Percentiles rank a stretch among this genome's conserved stretches.
Evolutionary conservation across 495 filamentous ascomycete genomes (phyloP).

Genomic region (Aeminium ludgeri): DNA sequence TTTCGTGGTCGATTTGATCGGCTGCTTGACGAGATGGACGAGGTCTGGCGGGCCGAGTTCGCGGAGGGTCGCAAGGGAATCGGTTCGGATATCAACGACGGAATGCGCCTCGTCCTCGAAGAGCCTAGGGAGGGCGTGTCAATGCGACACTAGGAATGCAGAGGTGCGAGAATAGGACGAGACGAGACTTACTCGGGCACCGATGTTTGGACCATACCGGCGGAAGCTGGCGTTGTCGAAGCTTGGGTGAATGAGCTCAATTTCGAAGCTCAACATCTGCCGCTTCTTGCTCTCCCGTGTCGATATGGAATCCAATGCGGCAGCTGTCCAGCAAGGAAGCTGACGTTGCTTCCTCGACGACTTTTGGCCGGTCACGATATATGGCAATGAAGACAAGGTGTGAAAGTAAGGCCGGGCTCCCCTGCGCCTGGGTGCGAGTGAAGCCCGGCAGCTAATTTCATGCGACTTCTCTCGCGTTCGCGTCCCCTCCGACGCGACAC

Average conservation of each 20-base stretch:
- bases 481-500: too few relatives aligned
- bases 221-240: neutral
- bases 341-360: too few relatives aligned
- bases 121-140: slow-evolving; percentile 40
- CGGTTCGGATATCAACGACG: slow-evolving; percentile 76
- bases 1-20: slow-evolving; percentile 43
- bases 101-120: slow-evolving; percentile 80
- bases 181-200: slow-evolving; percentile 12
- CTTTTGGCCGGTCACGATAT: too few relatives aligned
- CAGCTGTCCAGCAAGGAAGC: too few relatives aligned
- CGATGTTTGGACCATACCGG: slow-evolving; percentile 11
- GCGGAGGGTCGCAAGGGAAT: slow-evolving; percentile 62
- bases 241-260: neutral
- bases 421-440: too few relatives aligned
- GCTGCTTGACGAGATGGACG: slow-evolving; percentile 85
- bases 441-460: too few relatives aligned
- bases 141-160: neutral
- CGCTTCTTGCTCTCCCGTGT: too few relatives aligned
- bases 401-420: too few relatives aligned
- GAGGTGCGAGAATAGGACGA: neutral
- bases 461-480: too few relatives aligned
- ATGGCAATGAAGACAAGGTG: too few relatives aligned
- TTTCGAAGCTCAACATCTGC: too few relatives aligned
- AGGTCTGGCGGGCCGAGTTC: slow-evolving; percentile 92
- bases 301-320: too few relatives aligned